Evolutionary conservation across 768 basidiomycete species (phyloP), one percentile per base, ranked within the genome.

Genomic region (Artomyces pyxidatus): DNA sequence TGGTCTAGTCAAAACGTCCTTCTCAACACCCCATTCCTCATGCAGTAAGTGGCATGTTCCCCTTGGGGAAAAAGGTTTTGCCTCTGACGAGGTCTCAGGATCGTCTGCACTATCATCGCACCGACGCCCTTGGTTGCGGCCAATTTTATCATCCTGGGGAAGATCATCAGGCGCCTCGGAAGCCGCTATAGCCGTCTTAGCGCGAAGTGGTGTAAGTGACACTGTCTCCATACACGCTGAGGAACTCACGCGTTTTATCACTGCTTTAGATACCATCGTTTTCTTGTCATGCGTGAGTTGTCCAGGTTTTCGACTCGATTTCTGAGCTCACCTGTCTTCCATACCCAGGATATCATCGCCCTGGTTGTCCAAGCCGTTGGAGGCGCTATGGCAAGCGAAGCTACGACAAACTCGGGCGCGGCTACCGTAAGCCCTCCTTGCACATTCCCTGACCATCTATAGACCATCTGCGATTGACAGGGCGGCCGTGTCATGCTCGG

Each of bases 11-110:
- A 57, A 10, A 58, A 61, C 22, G 54, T 59, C 2, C 11, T 45
- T 3, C 35, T 52, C 16, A 51, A 54, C 17, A 58, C 59, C 14
- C 65, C 72, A 0, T 76, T 68, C 57, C 48, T 71, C 41, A 70
- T 73, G 54, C 71, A 75, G 67, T 68, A 49, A 23, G 62, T 52
- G 25, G 25, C 14, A 7, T 14, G 26, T 21, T 17, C 19, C 2
- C 7, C 17, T 19, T 29, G 30, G 16, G 9, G 12, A 17, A 12
- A 35, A 3, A 17, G 14, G 17, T 6, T 17, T 35, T 4, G 32
- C 32, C 25, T 9, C 17, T 17, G 8, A 17, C 11, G 19, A 12
- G 30, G 3, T 35, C 14, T 25, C 29, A 66, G 64, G 52, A 65
- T 66, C 39, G 44, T 54, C 29, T 59, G 57, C 29, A 61, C 66